phyloP scores from a whole-genome alignment of 148 eudicot genomes.

The Fagopyrum homotropicum region DNA sequence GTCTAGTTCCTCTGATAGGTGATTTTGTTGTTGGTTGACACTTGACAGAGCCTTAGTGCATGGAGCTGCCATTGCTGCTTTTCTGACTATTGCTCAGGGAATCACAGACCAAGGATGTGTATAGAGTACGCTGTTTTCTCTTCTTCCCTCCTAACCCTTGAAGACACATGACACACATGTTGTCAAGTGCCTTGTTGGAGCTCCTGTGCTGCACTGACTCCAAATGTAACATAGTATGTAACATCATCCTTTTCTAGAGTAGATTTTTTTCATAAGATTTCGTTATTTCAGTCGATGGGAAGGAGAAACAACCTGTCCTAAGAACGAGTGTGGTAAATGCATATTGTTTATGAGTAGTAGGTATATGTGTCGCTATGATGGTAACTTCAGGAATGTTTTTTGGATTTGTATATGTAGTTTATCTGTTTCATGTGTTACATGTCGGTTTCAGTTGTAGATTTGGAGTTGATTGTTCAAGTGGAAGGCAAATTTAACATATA shows the following conservation, averaged over 20 bases:
- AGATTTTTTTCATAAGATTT: not conserved
- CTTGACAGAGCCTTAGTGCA: slow-evolving; percentile 66
- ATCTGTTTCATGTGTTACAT: not conserved
- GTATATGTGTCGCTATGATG: not conserved
- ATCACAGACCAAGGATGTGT: slow-evolving; percentile 97
- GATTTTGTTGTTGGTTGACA: slow-evolving; percentile 20
- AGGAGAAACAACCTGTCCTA: not conserved
- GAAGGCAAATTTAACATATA: not conserved
- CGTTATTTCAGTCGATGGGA: not conserved
- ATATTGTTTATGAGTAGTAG: not conserved
- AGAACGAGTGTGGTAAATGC: not conserved
- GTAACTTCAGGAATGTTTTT: not conserved
- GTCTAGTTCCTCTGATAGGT: not conserved
- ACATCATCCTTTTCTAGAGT: slow-evolving; percentile 7
- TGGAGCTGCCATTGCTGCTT: slow-evolving; percentile 86
- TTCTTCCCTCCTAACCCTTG: not conserved
- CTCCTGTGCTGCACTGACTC: not conserved
- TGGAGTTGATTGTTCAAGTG: not conserved
- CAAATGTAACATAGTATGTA: slow-evolving; percentile 3
- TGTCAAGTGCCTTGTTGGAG: slow-evolving; percentile 3
- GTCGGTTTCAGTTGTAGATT: not conserved
- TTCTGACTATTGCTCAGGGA: slow-evolving; percentile 62
- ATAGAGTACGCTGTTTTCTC: slow-evolving; percentile 20
- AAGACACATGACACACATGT: slow-evolving; percentile 1
- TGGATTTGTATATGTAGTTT: not conserved